These are phyloP conservation scores for Aspergillus sp. DNA, from an alignment of 2,329 filamentous ascomycete species.

Conservation along the genomic window DNA sequence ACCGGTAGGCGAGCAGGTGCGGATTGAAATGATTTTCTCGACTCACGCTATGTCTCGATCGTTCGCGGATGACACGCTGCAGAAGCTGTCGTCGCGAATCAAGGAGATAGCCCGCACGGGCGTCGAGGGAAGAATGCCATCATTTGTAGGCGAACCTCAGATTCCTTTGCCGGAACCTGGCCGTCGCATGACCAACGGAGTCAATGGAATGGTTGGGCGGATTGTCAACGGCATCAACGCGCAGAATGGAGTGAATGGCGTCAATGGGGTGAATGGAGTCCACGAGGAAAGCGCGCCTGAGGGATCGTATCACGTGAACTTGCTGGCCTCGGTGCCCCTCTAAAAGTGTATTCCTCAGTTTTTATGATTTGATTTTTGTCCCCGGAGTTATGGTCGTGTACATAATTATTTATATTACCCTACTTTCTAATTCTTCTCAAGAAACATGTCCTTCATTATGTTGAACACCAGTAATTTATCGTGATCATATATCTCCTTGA, in stretches of 20 bases:
- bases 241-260: slow-evolving; percentile 2
- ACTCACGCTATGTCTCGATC: slow-evolving; percentile 8
- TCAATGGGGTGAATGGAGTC: background rate
- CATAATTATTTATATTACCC: background rate
- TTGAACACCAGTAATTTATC: no score
- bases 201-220: slow-evolving; percentile 6
- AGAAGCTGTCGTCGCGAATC: slow-evolving; percentile 5
- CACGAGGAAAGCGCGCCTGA: background rate
- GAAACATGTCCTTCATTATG: no score
- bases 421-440: no score
- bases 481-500: no score
- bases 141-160: background rate
- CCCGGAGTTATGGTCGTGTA: background rate
- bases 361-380: background rate
- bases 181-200: background rate
- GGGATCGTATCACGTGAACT: background rate
- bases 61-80: slow-evolving; percentile 10
- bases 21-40: slow-evolving; percentile 17
- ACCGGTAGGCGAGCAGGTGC: slow-evolving; percentile 8
- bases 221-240: slow-evolving; percentile 12
- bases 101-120: slow-evolving; percentile 3
- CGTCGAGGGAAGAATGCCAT: slow-evolving; percentile 2
- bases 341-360: background rate
- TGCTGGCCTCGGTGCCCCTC: slow-evolving; percentile 8
- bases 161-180: slow-evolving; percentile 10